Evolutionary conservation across 179 eudicot species (phyloP), one percentile per base, ranked within the genome.

Genomic region (Beta corolliflora): DNA sequence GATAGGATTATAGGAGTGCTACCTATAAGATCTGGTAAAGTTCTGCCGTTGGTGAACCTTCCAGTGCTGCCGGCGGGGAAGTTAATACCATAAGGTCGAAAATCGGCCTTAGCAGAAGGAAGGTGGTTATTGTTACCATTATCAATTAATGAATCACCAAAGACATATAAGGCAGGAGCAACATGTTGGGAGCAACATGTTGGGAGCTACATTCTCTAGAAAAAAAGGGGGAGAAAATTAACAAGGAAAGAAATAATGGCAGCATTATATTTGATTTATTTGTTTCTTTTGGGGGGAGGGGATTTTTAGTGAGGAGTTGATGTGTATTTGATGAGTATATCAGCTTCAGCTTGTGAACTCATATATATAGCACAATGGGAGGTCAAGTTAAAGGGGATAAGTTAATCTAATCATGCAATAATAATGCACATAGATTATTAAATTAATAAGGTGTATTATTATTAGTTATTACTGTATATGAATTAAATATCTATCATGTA

Each of bases 91-190:
- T 80, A 80, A 80, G 83, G 83, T 1, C 1, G 16, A 78, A 63
- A 80, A n/a, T 63, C 53, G 31, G 83, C 78, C 71, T 45, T 61
- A n/a, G 82, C 82, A 7, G 2, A 11, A 7, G 58, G 65, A 36
- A 46, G n/a, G 12, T 5, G 5, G 48, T 75, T 75, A 21, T 75
- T 67, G 12, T 81, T 81, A 12, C 83, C 83, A 44, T 1, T 31
- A 66, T 81, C 83, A 11, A 25, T 53, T 75, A 81, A 75, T 2
- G 83, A 81, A 75, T 81, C 83, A 41, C 83, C 83, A 25, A 81
- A 75, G 29, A 68, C 83, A 18, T 67, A 81, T 19, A 81, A 41
- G 0, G 83, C 79, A 4, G 83, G 79, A 13, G 53, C 74, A 15
- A 72, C 77, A 25, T 61, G n/a, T 48, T 75, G 45, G 15, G 79